A percentile compares a stretch with the other conserved stretches of the same genome.
These are phyloP conservation scores for Gossypium sturtianum DNA, from an alignment of 345 rosid species.

Conservation along the genomic window DNA sequence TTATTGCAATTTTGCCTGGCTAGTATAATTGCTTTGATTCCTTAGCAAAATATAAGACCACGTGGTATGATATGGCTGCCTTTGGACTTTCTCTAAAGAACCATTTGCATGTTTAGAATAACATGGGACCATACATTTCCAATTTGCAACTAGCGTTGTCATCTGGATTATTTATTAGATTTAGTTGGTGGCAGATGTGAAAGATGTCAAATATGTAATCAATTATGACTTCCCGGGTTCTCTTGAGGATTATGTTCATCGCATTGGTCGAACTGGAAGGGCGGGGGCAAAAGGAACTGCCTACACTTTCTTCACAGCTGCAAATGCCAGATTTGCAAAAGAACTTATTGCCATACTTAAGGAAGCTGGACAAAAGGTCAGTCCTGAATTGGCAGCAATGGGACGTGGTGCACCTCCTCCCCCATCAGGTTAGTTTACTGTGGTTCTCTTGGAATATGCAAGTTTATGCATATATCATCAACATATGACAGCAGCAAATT, in stretches of 20 bases:
- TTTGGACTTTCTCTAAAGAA: not conserved
- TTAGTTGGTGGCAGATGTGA: constrained; percentile 63
- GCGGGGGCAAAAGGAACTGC: constrained; percentile 99
- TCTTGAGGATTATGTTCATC: constrained; percentile 96
- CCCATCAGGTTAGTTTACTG: constrained; percentile 59
- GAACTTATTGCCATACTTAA: constrained; percentile 79
- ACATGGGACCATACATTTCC: not conserved
- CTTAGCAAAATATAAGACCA: not conserved
- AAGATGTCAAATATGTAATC: constrained; percentile 89
- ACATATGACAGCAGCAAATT: not conserved
- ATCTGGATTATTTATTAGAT: not conserved
- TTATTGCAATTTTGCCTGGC: not conserved
- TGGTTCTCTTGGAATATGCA: not conserved
- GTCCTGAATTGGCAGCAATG: constrained; percentile 86
- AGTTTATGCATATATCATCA: not conserved
- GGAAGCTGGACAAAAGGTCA: constrained; percentile 98
- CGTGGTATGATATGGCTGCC: not conserved
- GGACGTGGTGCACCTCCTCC: constrained; percentile 93
- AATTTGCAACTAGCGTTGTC: not conserved
- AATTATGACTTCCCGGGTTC: constrained; percentile 99
- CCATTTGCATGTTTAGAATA: not conserved
- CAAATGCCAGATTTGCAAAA: constrained; percentile 94
- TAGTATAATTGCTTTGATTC: not conserved
- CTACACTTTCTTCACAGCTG: constrained; percentile 91
- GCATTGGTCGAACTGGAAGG: constrained; percentile 97